phyloP scores from a whole-genome alignment of 179 eudicot species.

The Silene noctiflora region DNA sequence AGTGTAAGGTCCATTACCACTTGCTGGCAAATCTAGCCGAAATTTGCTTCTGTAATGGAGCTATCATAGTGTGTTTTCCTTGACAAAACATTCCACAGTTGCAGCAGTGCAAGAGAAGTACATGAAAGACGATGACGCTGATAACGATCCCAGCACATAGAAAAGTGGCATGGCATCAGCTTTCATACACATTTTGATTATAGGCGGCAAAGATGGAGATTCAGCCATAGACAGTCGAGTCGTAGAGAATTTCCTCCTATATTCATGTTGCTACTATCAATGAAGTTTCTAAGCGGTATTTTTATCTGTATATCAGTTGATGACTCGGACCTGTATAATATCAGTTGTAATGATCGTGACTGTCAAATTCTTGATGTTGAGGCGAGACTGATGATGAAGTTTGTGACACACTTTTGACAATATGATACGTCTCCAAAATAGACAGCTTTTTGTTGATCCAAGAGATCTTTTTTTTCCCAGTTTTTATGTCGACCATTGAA shows the following conservation, averaged over 20 bases:
- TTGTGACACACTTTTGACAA: not conserved
- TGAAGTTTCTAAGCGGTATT: not conserved
- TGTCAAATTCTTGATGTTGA: not conserved
- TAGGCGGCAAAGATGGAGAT: not conserved
- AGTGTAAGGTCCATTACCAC: too few relatives aligned
- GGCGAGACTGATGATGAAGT: not conserved
- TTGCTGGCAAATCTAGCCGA: too few relatives aligned
- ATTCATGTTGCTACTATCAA: not conserved
- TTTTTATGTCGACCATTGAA: not conserved
- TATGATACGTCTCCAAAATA: not conserved
- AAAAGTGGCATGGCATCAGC: constrained; percentile 10
- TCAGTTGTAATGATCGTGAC: not conserved
- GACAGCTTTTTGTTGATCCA: not conserved
- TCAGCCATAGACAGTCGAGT: not conserved
- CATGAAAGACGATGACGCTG: constrained; percentile 67
- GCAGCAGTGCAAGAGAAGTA: constrained; percentile 98
- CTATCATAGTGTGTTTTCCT: constrained; percentile 30
- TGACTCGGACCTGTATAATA: not conserved
- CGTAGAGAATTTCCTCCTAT: not conserved
- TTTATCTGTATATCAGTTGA: not conserved
- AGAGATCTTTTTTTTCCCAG: not conserved
- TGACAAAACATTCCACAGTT: constrained; percentile 60
- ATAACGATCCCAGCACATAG: constrained; percentile 11
- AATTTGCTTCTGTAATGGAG: not conserved
- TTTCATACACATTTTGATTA: not conserved